Percentiles rank a stretch among this genome's conserved stretches.
These are phyloP conservation scores for Halenospora varia DNA, from an alignment of 495 filamentous ascomycete genomes.

Conservation along the genomic window DNA sequence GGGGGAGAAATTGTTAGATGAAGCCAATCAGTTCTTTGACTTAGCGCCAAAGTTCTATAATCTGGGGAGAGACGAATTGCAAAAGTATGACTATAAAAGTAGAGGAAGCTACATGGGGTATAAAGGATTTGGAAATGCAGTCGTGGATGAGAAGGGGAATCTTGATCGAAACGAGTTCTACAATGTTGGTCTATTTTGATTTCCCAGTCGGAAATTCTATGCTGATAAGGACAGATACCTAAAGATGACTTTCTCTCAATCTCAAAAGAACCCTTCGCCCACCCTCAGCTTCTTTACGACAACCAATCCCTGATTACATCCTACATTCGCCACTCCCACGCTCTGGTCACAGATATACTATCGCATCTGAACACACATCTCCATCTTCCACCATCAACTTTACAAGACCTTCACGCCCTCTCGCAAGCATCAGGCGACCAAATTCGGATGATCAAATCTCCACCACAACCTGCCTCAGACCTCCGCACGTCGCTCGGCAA, in stretches of 20 bases:
- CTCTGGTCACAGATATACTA: constrained; percentile 44
- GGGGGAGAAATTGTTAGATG: constrained; percentile 36
- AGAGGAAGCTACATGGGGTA: constrained; percentile 46
- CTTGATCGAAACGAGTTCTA: constrained; percentile 59
- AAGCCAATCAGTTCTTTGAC: constrained; percentile 43
- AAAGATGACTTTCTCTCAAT: constrained; percentile 53
- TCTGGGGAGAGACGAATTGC: constrained; percentile 48
- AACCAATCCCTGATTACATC: constrained; percentile 36
- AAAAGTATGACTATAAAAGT: constrained; percentile 44
- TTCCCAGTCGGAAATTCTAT: background rate
- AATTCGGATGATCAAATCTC: constrained; percentile 50
- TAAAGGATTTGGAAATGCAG: constrained; percentile 46
- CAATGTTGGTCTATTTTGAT: constrained; percentile 39
- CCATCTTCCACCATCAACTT: constrained; percentile 40
- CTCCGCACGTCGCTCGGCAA: constrained; percentile 51
- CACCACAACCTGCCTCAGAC: constrained; percentile 38
- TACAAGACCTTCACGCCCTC: constrained; percentile 48
- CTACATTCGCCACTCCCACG: constrained; percentile 47
- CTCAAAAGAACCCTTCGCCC: constrained; percentile 36
- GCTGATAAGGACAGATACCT: constrained; percentile 26
- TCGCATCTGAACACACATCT: constrained; percentile 46
- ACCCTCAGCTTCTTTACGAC: constrained; percentile 38
- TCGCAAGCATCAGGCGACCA: constrained; percentile 50
- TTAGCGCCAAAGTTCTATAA: constrained; percentile 44
- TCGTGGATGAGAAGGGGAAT: constrained; percentile 50